phyloP scores from a whole-genome alignment of 768 basidiomycete genomes.

The Chlorophyllum brunneum region DNA sequence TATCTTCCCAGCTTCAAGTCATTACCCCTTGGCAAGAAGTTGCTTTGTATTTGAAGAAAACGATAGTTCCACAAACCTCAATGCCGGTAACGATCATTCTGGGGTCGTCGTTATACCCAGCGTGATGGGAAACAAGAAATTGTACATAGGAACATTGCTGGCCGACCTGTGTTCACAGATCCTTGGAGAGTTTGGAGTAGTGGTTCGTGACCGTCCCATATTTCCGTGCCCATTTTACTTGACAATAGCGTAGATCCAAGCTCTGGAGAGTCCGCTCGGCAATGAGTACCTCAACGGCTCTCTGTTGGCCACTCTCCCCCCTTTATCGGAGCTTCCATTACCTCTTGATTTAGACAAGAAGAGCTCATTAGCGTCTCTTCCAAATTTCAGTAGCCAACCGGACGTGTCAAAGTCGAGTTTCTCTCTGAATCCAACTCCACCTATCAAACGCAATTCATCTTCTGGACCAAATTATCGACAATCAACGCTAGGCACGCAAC shows the following conservation, averaged over 20 bases:
- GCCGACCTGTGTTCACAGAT: slow-evolving; percentile 88
- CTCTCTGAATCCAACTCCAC: slow-evolving; percentile 34
- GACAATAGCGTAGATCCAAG: slow-evolving; percentile 51
- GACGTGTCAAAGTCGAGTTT: slow-evolving; percentile 43
- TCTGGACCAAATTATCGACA: slow-evolving; percentile 46
- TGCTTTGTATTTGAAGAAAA: slow-evolving; percentile 87
- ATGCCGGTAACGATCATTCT: slow-evolving; percentile 50
- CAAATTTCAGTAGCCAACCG: slow-evolving; percentile 52
- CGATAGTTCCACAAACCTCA: slow-evolving; percentile 50
- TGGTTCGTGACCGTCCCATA: slow-evolving; percentile 50
- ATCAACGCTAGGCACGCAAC: slow-evolving; percentile 42
- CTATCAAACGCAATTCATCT: slow-evolving; percentile 54
- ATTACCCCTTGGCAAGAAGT: slow-evolving; percentile 75
- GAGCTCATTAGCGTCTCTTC: slow-evolving; percentile 29
- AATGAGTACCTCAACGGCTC: slow-evolving; percentile 80
- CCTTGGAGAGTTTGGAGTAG: slow-evolving; percentile 76
- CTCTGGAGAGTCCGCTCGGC: slow-evolving; percentile 77
- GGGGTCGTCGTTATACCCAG: slow-evolving; percentile 78
- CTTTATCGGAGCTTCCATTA: slow-evolving; percentile 55
- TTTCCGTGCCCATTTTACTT: slow-evolving; percentile 8
- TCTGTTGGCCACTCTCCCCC: slow-evolving; percentile 59
- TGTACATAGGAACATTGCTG: slow-evolving; percentile 85
- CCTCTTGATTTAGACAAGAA: slow-evolving; percentile 49
- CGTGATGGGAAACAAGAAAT: slow-evolving; percentile 82
- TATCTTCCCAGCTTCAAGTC: slow-evolving; percentile 59